These are phyloP conservation scores for Colletotrichum karsti DNA, from an alignment of 2,329 filamentous ascomycete species.

Conservation along the genomic window DNA sequence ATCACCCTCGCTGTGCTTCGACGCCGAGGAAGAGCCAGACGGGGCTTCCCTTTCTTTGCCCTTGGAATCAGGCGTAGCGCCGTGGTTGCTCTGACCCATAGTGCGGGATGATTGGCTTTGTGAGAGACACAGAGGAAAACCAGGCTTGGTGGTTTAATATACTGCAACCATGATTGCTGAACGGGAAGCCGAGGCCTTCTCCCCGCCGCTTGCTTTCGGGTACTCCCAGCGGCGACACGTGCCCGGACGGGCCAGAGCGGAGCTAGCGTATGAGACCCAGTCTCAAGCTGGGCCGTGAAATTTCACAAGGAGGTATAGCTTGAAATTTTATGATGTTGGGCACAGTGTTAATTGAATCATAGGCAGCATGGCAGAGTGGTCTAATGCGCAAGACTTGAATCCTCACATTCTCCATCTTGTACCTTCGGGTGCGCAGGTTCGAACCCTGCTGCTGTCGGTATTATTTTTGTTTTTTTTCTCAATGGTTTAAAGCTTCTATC, in stretches of 20 bases:
- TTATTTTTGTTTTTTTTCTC: background rate
- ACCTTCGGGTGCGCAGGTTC: constrained; percentile 25
- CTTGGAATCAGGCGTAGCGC: background rate
- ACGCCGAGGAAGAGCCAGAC: background rate
- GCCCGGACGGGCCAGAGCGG: background rate
- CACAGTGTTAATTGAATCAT: background rate
- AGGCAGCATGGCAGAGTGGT: constrained; percentile 23
- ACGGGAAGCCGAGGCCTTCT: background rate
- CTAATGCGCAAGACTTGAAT: constrained; percentile 24
- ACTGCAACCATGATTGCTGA: background rate
- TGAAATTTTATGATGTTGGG: too few relatives aligned
- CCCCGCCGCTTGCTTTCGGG: background rate
- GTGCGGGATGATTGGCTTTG: background rate
- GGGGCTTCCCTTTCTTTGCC: background rate
- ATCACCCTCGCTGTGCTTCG: background rate
- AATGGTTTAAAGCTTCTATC: background rate
- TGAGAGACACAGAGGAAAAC: too few relatives aligned
- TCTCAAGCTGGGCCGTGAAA: too few relatives aligned
- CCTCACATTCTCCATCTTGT: background rate
- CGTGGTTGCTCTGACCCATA: background rate
- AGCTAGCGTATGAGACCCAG: background rate
- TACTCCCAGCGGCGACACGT: background rate
- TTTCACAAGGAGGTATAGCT: background rate
- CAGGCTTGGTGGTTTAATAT: too few relatives aligned
- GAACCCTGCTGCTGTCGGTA: constrained; percentile 24